A percentile compares a stretch with the other conserved stretches of the same genome.
phyloP scores from a whole-genome alignment of 2,329 filamentous ascomycete genomes.

The Chaetomiaceae sp. region DNA sequence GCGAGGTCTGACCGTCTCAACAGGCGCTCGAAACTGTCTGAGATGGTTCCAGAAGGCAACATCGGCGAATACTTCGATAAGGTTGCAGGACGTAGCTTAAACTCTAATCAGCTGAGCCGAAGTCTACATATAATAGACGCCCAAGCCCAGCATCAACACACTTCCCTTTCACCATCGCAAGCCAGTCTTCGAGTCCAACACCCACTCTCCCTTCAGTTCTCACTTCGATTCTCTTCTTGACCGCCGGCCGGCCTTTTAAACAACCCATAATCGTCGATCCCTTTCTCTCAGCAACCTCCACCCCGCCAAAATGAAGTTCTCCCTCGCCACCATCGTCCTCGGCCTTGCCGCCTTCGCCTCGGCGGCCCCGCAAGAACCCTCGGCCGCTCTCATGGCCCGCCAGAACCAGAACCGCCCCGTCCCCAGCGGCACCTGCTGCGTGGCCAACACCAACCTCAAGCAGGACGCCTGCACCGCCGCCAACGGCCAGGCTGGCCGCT shows the following conservation, averaged over 20 bases:
- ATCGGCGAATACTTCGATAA: background rate
- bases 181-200: slow-evolving; percentile 14
- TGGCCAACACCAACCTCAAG: slow-evolving; percentile 34
- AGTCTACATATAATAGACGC: too few species aligned
- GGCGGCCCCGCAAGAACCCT: slow-evolving; percentile 27
- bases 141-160: background rate
- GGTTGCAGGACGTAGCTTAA: background rate
- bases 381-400: slow-evolving; percentile 25
- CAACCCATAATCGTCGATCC: background rate
- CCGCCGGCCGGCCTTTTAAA: slow-evolving; percentile 8
- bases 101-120: background rate
- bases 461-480: slow-evolving; percentile 34
- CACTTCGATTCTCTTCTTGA: background rate
- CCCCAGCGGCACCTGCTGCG: slow-evolving; percentile 34
- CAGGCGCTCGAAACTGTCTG: slow-evolving; percentile 1
- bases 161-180: slow-evolving; percentile 1
- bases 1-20: slow-evolving; percentile 5
- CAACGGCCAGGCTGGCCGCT: slow-evolving; percentile 33
- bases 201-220: background rate
- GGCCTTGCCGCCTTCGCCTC: slow-evolving; percentile 27
- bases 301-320: slow-evolving; percentile 29
- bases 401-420: slow-evolving; percentile 35
- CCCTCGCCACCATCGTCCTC: slow-evolving; percentile 25
- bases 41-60: background rate
- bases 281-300: background rate